Conservation (phyloP, 768 basidiomycete species). For the Podaxis pistillaris region DNA sequence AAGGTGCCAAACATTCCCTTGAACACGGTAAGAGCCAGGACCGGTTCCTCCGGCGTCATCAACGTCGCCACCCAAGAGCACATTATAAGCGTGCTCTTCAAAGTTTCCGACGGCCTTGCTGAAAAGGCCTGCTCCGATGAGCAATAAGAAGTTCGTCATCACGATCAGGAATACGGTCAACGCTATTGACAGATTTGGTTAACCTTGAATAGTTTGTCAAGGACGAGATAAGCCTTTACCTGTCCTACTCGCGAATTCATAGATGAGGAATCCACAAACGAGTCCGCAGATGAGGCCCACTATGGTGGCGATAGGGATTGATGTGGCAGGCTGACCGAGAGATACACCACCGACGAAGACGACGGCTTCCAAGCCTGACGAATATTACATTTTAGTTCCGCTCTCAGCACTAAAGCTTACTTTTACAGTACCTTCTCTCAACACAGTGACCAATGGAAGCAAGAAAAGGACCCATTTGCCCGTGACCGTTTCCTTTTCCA, state of each 20-base stretch:
- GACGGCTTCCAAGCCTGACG: constrained; percentile 78
- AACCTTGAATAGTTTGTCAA: background rate
- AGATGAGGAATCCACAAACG: constrained; percentile 72
- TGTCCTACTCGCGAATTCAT: constrained; percentile 72
- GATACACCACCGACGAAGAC: constrained; percentile 94
- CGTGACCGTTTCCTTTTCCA: constrained; percentile 46
- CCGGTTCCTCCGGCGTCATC: constrained; percentile 71
- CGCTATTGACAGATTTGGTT: constrained; percentile 38
- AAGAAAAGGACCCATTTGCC: constrained; percentile 89
- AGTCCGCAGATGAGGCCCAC: constrained; percentile 80
- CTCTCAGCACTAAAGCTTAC: background rate
- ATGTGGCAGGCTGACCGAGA: constrained; percentile 73
- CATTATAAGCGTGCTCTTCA: constrained; percentile 64
- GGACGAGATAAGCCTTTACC: constrained; percentile 40
- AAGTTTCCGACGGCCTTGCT: constrained; percentile 74
- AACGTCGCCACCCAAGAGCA: constrained; percentile 68
- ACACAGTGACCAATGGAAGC: constrained; percentile 86
- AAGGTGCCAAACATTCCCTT: constrained; percentile 86
- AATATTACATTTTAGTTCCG: background rate
- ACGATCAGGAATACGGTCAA: constrained; percentile 84
- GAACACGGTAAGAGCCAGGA: constrained; percentile 81
- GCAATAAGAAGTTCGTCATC: constrained; percentile 89
- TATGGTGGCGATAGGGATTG: constrained; percentile 90
- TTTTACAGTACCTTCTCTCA: constrained; percentile 73
- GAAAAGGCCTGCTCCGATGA: constrained; percentile 94